Percentiles rank a stretch among this genome's conserved stretches.
phyloP scores from a whole-genome alignment of 2,329 filamentous ascomycete genomes.

The Cladosporium austrohemisphaericum region DNA sequence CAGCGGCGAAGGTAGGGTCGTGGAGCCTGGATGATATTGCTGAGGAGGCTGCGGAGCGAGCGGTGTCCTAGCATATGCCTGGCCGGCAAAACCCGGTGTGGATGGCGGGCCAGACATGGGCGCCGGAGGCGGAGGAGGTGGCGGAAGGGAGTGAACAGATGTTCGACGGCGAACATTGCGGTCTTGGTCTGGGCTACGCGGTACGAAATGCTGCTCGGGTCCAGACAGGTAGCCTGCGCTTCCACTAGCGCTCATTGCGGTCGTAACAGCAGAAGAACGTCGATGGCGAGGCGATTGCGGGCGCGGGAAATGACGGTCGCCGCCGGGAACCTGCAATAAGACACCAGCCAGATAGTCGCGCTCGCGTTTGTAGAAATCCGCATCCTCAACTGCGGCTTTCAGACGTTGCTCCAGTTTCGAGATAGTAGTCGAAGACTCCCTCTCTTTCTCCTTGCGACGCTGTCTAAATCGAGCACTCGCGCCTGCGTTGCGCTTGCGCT shows the following conservation, averaged over 20 bases:
- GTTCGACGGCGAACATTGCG: conserved; percentile 28
- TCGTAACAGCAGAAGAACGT: conserved; percentile 20
- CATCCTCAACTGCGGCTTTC: conserved; percentile 63
- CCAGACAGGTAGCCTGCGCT: conserved; percentile 21
- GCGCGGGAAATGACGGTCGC: conserved; percentile 44
- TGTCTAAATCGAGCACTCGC: conserved; percentile 79
- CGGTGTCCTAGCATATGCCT: conserved; percentile 19
- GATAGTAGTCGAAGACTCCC: conserved; percentile 66
- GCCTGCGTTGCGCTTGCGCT: conserved; percentile 77
- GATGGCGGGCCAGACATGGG: conserved; percentile 3
- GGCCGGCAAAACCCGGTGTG: conserved; percentile 20
- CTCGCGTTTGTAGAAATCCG: conserved; percentile 70
- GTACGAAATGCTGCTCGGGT: conserved; percentile 21
- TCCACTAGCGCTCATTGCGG: conserved; percentile 8
- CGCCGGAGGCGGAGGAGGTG: conserved; percentile 20
- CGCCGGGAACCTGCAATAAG: conserved; percentile 56
- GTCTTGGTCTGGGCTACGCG: conserved; percentile 26
- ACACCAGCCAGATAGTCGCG: conserved; percentile 68
- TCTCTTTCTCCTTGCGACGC: conserved; percentile 77
- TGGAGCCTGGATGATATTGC: conserved; percentile 18
- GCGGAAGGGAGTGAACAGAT: conserved; percentile 26
- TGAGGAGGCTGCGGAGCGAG: conserved; percentile 23
- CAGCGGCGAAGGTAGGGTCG: conserved; percentile 23
- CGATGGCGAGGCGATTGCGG: conserved; percentile 41
- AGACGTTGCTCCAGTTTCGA: conserved; percentile 65